Evolutionary conservation across 176 grass and related monocot species (phyloP), one percentile per base, ranked within the genome.

Genomic region (Puya raimondii): DNA sequence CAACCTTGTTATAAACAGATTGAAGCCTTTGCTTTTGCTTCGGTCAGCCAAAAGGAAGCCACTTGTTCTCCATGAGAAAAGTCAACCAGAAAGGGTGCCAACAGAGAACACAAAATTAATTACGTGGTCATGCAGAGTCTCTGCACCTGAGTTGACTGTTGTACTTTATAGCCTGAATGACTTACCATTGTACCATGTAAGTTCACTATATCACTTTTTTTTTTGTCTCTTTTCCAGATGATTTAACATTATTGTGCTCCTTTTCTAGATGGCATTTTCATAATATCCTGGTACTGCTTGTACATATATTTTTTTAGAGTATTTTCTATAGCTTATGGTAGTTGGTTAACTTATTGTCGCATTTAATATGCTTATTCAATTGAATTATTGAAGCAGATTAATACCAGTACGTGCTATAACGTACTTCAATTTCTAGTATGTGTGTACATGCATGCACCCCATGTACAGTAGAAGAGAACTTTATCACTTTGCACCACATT

Each of bases 1-100:
- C 70, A 90, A 96, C 50, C 20, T 96, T 63, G 83, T 90, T 80
- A 59, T 87, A 59, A 85, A 81, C 86, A 97, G 86, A 85, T 88
- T 97, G 74, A 87, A 70, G 79, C 89, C 93, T 58, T 64, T 89
- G 74, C 76, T 92, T 81, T 70, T 56, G 69, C 59, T 92, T 48
- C 76, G 77, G 23, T 61, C 81, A 61, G 79, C 77, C 74, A 90
- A 92, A 78, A 92, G 90, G 68, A 92, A 97, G 70, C 69, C 70
- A 8, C 67, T 80, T 78, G 81, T 96, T 86, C 73, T 86, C 89
- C 68, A 11, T 83, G 88, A 89, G 64, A 84, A 67, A 79, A 25
- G 84, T 82, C 79, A 84, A 66, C 78, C 70, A 78, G 76, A 82
- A 66, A 84, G 70, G 74, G 27, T 49, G 11, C 75, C 80, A 42